Percentiles rank a stretch among this genome's conserved stretches.
Conservation (phyloP, 2,329 filamentous ascomycete species). For the Xylaria sp. region DNA sequence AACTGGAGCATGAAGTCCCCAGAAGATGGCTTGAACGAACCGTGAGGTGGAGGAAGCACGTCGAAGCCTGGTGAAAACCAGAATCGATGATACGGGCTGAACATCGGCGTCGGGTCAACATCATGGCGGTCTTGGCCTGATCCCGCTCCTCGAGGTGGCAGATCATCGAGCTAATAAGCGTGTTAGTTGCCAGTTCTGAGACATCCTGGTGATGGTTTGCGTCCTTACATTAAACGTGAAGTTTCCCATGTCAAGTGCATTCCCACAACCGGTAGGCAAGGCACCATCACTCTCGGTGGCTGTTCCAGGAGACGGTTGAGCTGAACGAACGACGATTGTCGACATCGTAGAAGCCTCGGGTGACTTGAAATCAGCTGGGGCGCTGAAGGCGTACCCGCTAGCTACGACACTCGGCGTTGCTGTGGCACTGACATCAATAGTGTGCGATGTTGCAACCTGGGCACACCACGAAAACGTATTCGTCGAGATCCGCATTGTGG, state of each 20-base stretch:
- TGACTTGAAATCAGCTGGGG: conserved; percentile 20
- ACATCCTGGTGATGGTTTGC: not conserved
- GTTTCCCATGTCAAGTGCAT: conserved; percentile 28
- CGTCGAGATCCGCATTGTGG: conserved; percentile 33
- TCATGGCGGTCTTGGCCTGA: conserved; percentile 16
- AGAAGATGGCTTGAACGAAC: conserved; percentile 33
- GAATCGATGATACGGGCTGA: conserved; percentile 37
- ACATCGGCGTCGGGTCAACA: conserved; percentile 29
- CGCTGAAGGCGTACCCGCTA: conserved; percentile 31
- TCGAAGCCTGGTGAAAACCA: conserved; percentile 35
- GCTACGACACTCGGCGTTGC: conserved; percentile 10
- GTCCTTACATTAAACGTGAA: conserved; percentile 36
- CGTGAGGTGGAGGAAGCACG: conserved; percentile 23
- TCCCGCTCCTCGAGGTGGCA: conserved; percentile 21
- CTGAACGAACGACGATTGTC: conserved; percentile 28
- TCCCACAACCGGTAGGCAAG: conserved; percentile 27
- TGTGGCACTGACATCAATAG: conserved; percentile 8
- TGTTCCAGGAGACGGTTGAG: conserved; percentile 6
- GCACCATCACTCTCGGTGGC: conserved; percentile 10
- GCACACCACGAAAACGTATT: conserved; percentile 37
- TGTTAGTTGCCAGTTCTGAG: conserved; percentile 6
- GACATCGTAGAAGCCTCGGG: conserved; percentile 29
- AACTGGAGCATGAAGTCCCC: conserved; percentile 37
- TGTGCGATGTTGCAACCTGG: conserved; percentile 27
- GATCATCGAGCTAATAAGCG: conserved; percentile 32